A percentile compares a stretch with the other conserved stretches of the same genome.
These are phyloP conservation scores for Amyloporia xantha DNA, from an alignment of 768 basidiomycete species.

Conservation along the genomic window DNA sequence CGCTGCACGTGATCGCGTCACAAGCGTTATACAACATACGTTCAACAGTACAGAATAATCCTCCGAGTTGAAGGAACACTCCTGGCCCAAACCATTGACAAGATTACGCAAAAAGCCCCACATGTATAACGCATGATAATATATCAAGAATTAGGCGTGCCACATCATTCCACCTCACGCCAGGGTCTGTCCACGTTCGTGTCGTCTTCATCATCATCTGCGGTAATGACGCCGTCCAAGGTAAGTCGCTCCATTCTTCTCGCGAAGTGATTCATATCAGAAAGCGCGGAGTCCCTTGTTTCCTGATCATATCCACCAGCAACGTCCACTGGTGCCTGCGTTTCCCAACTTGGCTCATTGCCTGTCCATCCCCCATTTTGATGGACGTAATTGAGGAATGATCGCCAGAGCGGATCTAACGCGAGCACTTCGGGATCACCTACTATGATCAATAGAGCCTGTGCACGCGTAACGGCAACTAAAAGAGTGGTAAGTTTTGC, in stretches of 20 bases:
- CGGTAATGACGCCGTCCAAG: background rate
- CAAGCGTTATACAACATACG: too few species aligned
- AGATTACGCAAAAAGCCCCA: too few species aligned
- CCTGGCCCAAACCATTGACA: too few species aligned
- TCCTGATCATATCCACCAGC: conserved; percentile 34
- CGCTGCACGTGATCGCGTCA: too few species aligned
- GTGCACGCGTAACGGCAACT: conserved; percentile 65
- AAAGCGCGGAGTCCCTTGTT: conserved; percentile 19
- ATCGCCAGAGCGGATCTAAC: conserved; percentile 54
- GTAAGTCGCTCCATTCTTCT: conserved; percentile 5
- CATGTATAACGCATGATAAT: too few species aligned
- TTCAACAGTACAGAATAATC: too few species aligned
- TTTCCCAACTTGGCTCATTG: conserved; percentile 24
- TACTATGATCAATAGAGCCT: conserved; percentile 56
- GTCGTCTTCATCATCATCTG: conserved; percentile 8
- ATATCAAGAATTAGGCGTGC: too few species aligned
- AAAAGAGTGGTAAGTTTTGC: background rate
- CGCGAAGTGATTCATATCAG: conserved; percentile 27
- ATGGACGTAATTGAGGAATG: conserved; percentile 54
- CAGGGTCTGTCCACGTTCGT: conserved; percentile 13
- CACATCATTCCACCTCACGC: conserved; percentile 3
- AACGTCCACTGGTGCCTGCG: conserved; percentile 30
- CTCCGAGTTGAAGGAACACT: too few species aligned
- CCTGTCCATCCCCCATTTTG: conserved; percentile 48
- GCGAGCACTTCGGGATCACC: conserved; percentile 55